Evolutionary conservation across 345 rosid species (phyloP).

Genomic region (Lumnitzera littorea): DNA sequence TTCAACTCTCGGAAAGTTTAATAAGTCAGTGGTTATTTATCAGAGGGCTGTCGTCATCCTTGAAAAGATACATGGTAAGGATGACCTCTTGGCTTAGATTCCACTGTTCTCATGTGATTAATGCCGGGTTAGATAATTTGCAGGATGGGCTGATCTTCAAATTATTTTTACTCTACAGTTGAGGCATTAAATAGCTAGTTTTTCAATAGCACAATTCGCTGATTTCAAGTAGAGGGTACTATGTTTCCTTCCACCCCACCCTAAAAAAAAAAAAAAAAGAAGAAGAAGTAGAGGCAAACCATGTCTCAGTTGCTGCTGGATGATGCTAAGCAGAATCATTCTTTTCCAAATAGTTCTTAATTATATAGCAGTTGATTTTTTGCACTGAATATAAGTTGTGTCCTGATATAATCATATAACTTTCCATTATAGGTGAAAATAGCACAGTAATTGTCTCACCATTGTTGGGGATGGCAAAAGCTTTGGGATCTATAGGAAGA

Average conservation of each 20-base stretch:
- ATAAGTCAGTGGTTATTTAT: constrained; percentile 47
- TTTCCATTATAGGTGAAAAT: constrained; percentile 35
- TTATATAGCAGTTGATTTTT: background rate
- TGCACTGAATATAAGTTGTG: background rate
- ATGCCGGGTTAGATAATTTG: background rate
- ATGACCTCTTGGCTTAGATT: background rate
- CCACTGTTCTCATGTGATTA: background rate
- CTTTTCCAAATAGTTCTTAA: background rate
- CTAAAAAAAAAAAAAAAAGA: too few relatives aligned
- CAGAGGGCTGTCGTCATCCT: constrained; percentile 42
- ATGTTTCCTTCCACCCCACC: too few relatives aligned
- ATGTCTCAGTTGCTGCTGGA: too few relatives aligned
- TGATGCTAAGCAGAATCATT: too few relatives aligned
- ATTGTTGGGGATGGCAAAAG: constrained; percentile 76
- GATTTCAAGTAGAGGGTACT: too few relatives aligned
- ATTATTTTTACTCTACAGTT: too few relatives aligned
- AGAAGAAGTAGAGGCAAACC: too few relatives aligned
- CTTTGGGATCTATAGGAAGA: constrained; percentile 52
- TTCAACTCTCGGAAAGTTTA: constrained; percentile 56
- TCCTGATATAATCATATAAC: background rate
- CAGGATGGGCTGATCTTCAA: too few relatives aligned
- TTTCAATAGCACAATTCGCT: too few relatives aligned
- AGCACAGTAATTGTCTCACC: constrained; percentile 59
- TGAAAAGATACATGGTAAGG: constrained; percentile 54
- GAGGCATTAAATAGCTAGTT: too few relatives aligned